Percentiles rank a stretch among this genome's conserved stretches.
phyloP scores from a whole-genome alignment of 2,329 filamentous ascomycete species.

The Talaromyces funiculosus region DNA sequence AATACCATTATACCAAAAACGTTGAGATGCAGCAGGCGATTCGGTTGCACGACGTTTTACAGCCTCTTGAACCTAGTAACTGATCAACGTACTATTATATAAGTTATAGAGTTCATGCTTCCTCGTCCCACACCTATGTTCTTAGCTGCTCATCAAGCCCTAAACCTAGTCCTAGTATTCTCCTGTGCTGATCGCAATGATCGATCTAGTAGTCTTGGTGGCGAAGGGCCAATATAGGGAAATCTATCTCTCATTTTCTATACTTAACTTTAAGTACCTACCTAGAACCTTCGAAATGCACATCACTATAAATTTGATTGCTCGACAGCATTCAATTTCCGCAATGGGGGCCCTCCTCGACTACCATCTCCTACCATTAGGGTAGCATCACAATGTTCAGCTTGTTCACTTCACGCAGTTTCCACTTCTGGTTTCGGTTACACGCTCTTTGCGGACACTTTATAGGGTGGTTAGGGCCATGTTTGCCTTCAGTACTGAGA shows the following conservation, averaged over 20 bases:
- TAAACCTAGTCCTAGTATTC: neutral
- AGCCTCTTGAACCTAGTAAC: neutral
- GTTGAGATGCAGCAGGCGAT: neutral
- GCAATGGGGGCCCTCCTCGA: slow-evolving; percentile 23
- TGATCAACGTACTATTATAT: neutral
- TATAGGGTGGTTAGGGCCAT: no score
- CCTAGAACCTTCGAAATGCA: neutral
- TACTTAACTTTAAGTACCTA: neutral
- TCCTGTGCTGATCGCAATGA: no score
- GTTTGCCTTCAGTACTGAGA: no score
- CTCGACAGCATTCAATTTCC: slow-evolving; percentile 20
- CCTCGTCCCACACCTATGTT: neutral
- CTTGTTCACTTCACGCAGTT: slow-evolving; percentile 10
- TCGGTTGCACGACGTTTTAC: neutral
- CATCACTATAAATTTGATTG: slow-evolving; percentile 20
- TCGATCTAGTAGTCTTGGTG: no score
- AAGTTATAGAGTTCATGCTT: neutral
- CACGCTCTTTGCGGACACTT: no score
- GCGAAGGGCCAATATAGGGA: no score
- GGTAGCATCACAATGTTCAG: slow-evolving; percentile 4
- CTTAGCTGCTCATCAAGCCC: neutral
- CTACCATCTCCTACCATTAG: slow-evolving; percentile 25
- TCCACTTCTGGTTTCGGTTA: slow-evolving; percentile 54
- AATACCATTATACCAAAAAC: no score
- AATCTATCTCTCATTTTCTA: neutral